Base-by-base conservation (phyloP, 495 filamentous ascomycete species). In the Podospora didyma region DNA sequence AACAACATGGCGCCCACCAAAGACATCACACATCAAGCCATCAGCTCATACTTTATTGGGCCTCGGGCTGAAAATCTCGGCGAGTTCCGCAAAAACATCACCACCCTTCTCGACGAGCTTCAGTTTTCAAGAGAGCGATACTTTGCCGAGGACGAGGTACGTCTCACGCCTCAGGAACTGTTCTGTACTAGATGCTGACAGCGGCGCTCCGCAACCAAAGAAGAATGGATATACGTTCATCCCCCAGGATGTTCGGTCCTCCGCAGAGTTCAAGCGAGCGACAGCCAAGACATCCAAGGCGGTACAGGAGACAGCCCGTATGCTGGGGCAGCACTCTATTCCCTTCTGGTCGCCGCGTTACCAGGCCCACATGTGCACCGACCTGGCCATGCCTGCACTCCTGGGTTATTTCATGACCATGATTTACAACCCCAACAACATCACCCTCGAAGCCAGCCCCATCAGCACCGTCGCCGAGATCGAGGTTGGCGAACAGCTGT, bases 361-460 rank as follows among this genome's bases (percentile, higher is more conserved):
- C 61, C 60, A 71, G 20, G 73, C 58, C 5, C 76, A 81, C 57
- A 79, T 81, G 77, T 73, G 58, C 49, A 71, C 60, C 9, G 69
- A 73, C 66, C 66, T 50, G 53, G 41, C 54, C 37, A 58, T 64
- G 54, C 47, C 65, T 1, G 50, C 48, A 7, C 53, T 76, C 14
- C 56, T 79, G 21, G 75, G 75, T 0, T 78, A 79, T 59, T 66
- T 77, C 24, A 73, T 72, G 62, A 73, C 74, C 16, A 79, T 78
- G 75, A 50, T 77, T 16, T 79, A 76, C 51, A 79, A 79, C 60
- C 71, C 76, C 7, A 81, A 80, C 60, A 80, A 80, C 42, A 73
- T 79, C 7, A 61, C 76, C 1, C 50, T 76, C 14, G 77, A 79
- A 56, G 74, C 69, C 1, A 75, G 72, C 51, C 75, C 74, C 28